These are phyloP conservation scores for Agaricus subrufescens DNA, from an alignment of 768 basidiomycete species.

Conservation along the genomic window DNA sequence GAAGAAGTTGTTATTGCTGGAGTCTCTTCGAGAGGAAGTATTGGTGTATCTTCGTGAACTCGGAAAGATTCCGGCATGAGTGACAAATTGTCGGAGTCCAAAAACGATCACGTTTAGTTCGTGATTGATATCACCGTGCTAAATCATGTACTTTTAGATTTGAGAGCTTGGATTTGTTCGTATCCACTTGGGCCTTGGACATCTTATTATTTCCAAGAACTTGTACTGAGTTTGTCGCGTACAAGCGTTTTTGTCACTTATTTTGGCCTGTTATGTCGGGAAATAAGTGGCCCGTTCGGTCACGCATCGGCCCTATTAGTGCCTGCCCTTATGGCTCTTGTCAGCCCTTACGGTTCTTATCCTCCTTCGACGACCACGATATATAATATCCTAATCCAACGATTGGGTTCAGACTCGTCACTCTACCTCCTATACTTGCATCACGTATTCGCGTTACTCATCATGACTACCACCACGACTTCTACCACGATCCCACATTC, in stretches of 20 bases:
- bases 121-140: too few relatives aligned
- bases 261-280: background rate
- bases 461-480: background rate
- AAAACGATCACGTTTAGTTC: too few relatives aligned
- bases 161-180: too few relatives aligned
- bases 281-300: slow-evolving; percentile 6
- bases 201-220: too few relatives aligned
- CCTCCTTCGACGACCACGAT: background rate
- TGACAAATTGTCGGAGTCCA: too few relatives aligned
- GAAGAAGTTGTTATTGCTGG: slow-evolving; percentile 15
- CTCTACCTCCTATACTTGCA: background rate
- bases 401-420: background rate
- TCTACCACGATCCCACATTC: background rate
- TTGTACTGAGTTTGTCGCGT: too few relatives aligned
- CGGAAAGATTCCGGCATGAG: background rate
- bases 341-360: background rate
- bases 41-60: slow-evolving; percentile 15
- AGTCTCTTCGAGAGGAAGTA: slow-evolving; percentile 19
- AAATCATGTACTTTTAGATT: too few relatives aligned
- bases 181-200: too few relatives aligned
- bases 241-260: too few relatives aligned
- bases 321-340: slow-evolving; percentile 7
- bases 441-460: background rate
- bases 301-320: slow-evolving; percentile 1
- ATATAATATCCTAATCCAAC: background rate